Evolutionary conservation across 805 yeast species (phyloP).

Genomic region (Metschnikowia noctiluminum): DNA sequence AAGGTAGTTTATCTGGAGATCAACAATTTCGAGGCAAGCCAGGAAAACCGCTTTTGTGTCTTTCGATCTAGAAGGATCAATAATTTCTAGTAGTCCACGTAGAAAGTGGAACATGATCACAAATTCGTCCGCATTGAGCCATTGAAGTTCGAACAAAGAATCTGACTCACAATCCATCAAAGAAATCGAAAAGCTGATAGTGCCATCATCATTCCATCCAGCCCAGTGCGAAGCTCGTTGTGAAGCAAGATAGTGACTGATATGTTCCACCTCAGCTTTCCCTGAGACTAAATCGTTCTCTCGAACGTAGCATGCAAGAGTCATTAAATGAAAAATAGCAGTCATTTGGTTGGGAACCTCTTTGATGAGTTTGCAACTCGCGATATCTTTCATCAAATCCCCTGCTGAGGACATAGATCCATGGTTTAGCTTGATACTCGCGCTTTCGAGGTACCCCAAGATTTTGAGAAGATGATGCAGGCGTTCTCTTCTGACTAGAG

Average conservation of each 20-base stretch:
- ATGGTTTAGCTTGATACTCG: constrained; percentile 26
- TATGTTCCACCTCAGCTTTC: constrained; percentile 21
- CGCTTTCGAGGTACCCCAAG: too few species aligned
- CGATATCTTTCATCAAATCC: constrained; percentile 17
- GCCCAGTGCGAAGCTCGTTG: constrained; percentile 22
- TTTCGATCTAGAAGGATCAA: constrained; percentile 31
- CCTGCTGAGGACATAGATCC: constrained; percentile 24
- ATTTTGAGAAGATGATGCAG: too few species aligned
- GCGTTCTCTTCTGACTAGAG: too few species aligned
- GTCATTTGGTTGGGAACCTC: constrained; percentile 25
- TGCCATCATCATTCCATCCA: constrained; percentile 32
- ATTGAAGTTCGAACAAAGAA: constrained; percentile 26
- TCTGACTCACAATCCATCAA: background rate
- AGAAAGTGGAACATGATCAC: constrained; percentile 38
- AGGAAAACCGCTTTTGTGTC: constrained; percentile 36
- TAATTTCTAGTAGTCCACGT: constrained; percentile 39
- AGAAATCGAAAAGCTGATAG: constrained; percentile 2
- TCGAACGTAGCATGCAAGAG: constrained; percentile 25
- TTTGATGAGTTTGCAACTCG: background rate
- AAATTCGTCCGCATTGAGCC: constrained; percentile 45
- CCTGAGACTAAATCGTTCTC: constrained; percentile 23
- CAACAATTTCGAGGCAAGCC: constrained; percentile 25
- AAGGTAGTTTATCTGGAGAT: constrained; percentile 10
- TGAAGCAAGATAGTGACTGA: constrained; percentile 14
- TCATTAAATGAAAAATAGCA: constrained; percentile 28